Base-by-base conservation (phyloP, 352 stramenopile species). In the Phytophthora pluvialis region DNA sequence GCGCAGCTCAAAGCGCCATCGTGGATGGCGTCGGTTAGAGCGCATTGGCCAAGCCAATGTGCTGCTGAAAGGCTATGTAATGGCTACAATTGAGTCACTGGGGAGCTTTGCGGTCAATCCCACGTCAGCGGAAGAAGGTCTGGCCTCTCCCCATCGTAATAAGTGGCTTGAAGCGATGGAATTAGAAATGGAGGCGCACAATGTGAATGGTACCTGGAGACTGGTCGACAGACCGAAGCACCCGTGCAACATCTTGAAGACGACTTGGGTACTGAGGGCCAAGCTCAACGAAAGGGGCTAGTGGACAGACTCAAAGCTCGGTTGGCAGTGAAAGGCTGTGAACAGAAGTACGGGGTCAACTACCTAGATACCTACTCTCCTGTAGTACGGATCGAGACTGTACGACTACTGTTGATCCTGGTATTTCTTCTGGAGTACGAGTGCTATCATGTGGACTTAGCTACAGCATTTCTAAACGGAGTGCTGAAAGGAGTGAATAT, bases 401-500 rank as follows among this genome's bases (percentile, higher is more conserved):
- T 53, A 3, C 5, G 42, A 10, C 12, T 47, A 32, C 21, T 53
- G 3, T 13, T 54, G 12, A 13, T 61, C 1, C 32, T 61, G 3
- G 53, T 43, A 9, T 46, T 61, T 1, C 2, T 61, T 5, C 32
- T 61, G 11, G 53, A 6, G 1, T 38, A 28, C 4, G 42, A 60
- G 4, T 38, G 29, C 7, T 25, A 45, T 6, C 53, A 61, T 35
- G n/a, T n/a, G n/a, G n/a, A n/a, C n/a, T n/a, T n/a, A n/a, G n/a
- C n/a, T n/a, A n/a, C n/a, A n/a, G n/a, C 43, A 8, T 61, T 61
- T 28, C 32, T 61, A 0, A 61, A 53, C 11, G 35, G 53, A 10
- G 11, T 13, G n/a, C n/a, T 61, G 29, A 29, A 29, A 3, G 53
- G 53, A 1, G 53, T 46, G 1, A 39, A 46, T 13, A 61, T 53